Evolutionary conservation across 2,329 filamentous ascomycete genomes (phyloP).

Genomic region (Colletotrichum siamense): DNA sequence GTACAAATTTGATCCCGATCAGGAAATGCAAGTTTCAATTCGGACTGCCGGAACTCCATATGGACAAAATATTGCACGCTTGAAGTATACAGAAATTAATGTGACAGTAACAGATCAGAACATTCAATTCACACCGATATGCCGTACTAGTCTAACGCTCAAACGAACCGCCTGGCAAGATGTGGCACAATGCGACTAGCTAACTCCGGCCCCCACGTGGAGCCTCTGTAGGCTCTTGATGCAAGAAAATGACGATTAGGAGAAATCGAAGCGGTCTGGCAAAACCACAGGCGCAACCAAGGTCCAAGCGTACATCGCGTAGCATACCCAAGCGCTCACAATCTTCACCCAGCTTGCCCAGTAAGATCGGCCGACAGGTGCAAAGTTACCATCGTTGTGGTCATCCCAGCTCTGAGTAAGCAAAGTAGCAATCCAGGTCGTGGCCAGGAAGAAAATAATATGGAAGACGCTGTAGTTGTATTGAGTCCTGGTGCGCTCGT

Average conservation of each 20-base stretch:
- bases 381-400: slow-evolving; percentile 75
- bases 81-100: not conserved
- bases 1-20: not conserved
- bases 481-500: slow-evolving; percentile 87
- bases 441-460: slow-evolving; percentile 95
- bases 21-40: not conserved
- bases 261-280: slow-evolving; percentile 82
- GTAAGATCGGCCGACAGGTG: slow-evolving; percentile 91
- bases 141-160: not conserved
- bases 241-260: slow-evolving; percentile 26
- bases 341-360: slow-evolving; percentile 99
- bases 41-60: not conserved
- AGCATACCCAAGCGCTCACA: slow-evolving; percentile 95
- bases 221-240: not conserved
- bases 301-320: slow-evolving; percentile 92
- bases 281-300: slow-evolving; percentile 84
- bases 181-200: not conserved
- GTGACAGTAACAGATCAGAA: not conserved
- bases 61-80: not conserved
- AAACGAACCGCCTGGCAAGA: not conserved
- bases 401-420: slow-evolving; percentile 76
- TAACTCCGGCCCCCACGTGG: not conserved
- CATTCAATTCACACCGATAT: not conserved
- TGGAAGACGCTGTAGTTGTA: slow-evolving; percentile 98
- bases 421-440: slow-evolving; percentile 92